These are phyloP conservation scores for Barbatosphaeria neglecta DNA, from an alignment of 495 filamentous ascomycete species.

Conservation along the genomic window DNA sequence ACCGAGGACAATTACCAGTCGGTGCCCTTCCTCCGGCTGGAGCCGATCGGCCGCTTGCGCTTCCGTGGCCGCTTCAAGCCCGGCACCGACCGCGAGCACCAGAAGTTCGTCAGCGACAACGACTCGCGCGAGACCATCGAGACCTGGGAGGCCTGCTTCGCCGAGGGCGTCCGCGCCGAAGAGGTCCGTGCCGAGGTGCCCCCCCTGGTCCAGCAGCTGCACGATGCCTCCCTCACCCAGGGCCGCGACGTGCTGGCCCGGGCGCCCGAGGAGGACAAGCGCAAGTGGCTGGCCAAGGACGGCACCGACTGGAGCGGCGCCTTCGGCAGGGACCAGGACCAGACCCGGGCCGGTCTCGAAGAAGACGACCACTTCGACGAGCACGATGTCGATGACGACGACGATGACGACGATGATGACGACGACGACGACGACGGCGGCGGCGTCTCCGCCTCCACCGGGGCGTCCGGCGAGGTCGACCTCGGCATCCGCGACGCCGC, in stretches of 20 bases:
- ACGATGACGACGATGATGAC: slow-evolving; percentile 36
- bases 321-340: slow-evolving; percentile 61
- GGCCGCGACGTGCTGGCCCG: slow-evolving; percentile 68
- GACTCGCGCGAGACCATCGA: slow-evolving; percentile 86
- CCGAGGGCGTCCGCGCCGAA: slow-evolving; percentile 66
- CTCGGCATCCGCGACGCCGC: slow-evolving; percentile 35
- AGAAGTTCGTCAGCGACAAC: slow-evolving; percentile 73
- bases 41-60: slow-evolving; percentile 67
- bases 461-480: slow-evolving; percentile 13
- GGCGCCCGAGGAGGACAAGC: slow-evolving; percentile 55
- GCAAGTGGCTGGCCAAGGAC: slow-evolving; percentile 66
- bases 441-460: neutral
- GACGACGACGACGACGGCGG: slow-evolving; percentile 16
- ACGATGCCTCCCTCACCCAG: slow-evolving; percentile 65
- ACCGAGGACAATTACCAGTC: slow-evolving; percentile 56
- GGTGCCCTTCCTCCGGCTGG: slow-evolving; percentile 53
- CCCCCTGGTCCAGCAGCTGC: slow-evolving; percentile 51
- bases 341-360: slow-evolving; percentile 28
- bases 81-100: slow-evolving; percentile 81
- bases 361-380: slow-evolving; percentile 15
- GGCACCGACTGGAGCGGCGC: slow-evolving; percentile 86
- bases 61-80: slow-evolving; percentile 77
- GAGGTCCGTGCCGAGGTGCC: slow-evolving; percentile 59
- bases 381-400: slow-evolving; percentile 25
- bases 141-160: slow-evolving; percentile 80